phyloP scores from a whole-genome alignment of 164 flowering plant genomes.

The Nymphaea thermarum region DNA sequence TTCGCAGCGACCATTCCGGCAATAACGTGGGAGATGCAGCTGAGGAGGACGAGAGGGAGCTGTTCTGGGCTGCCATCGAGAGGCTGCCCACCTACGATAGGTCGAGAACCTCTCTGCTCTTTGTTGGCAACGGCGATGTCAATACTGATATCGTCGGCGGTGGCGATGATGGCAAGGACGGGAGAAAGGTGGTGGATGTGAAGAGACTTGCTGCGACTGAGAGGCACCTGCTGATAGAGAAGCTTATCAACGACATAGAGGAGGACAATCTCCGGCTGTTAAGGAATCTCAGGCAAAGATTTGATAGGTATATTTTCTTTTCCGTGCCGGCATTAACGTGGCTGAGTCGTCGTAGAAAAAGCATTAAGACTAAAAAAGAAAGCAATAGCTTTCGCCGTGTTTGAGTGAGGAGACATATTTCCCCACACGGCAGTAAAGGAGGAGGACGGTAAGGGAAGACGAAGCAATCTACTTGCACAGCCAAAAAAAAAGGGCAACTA shows the following conservation, averaged over 20 bases:
- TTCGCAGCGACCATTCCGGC: background rate
- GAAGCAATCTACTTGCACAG: too few species aligned
- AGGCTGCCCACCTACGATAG: conserved; percentile 38
- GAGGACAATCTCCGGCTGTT: conserved; percentile 28
- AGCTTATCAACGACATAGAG: conserved; percentile 47
- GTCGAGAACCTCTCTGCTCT: background rate
- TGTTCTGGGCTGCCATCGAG: conserved; percentile 65
- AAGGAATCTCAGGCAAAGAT: conserved; percentile 30
- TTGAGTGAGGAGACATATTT: too few species aligned
- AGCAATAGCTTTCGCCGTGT: too few species aligned
- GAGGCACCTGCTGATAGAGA: conserved; percentile 36
- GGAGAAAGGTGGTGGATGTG: background rate
- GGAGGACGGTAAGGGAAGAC: too few species aligned
- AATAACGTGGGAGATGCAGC: conserved; percentile 5
- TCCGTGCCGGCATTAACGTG: too few species aligned
- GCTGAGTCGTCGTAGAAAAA: too few species aligned
- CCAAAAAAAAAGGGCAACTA: too few species aligned
- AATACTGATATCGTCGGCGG: background rate
- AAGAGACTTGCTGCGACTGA: conserved; percentile 19
- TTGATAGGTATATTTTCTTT: conserved; percentile 26
- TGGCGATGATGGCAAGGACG: background rate
- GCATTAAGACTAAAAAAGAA: too few species aligned
- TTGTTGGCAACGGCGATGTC: too few species aligned
- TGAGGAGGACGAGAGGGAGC: conserved; percentile 18
- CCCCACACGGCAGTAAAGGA: too few species aligned